A percentile compares a stretch with the other conserved stretches of the same genome.
phyloP scores from a whole-genome alignment of 1,284 basidiomycete species.

The Psilocybe mexicana region DNA sequence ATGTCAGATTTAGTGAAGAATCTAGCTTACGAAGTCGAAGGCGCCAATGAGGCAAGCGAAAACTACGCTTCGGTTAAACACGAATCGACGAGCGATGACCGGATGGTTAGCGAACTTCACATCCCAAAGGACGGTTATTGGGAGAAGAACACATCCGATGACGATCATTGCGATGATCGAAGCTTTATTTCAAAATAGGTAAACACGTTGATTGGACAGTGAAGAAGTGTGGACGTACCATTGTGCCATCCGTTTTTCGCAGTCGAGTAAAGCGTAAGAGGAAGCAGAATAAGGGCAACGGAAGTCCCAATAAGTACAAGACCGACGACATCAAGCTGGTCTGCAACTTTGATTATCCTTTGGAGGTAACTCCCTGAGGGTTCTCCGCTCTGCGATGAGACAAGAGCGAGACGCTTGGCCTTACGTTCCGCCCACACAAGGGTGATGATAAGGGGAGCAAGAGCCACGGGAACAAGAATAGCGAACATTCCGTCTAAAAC shows the following conservation, averaged over 20 bases:
- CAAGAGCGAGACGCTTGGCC: conserved; percentile 52
- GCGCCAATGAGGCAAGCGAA: conserved; percentile 66
- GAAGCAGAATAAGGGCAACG: conserved; percentile 65
- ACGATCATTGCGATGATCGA: conserved; percentile 59
- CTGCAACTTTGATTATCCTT: conserved; percentile 32
- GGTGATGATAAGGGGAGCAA: conserved; percentile 61
- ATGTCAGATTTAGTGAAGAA: not conserved
- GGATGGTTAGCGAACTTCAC: conserved; percentile 49
- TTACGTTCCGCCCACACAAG: conserved; percentile 74
- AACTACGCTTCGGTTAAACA: conserved; percentile 59
- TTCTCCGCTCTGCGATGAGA: conserved; percentile 18
- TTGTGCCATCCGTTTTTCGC: conserved; percentile 47
- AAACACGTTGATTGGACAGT: not conserved
- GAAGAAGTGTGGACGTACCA: conserved; percentile 30
- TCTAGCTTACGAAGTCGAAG: conserved; percentile 60
- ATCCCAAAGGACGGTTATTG: conserved; percentile 51
- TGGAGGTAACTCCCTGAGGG: conserved; percentile 12
- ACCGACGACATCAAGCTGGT: conserved; percentile 65
- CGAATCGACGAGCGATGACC: conserved; percentile 56
- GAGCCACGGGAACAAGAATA: conserved; percentile 55
- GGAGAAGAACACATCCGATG: conserved; percentile 47
- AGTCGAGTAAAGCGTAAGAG: conserved; percentile 56
- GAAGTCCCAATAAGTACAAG: conserved; percentile 66
- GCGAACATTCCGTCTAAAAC: conserved; percentile 67
- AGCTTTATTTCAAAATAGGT: conserved; percentile 32